A percentile compares a stretch with the other conserved stretches of the same genome.
phyloP scores from a whole-genome alignment of 805 yeast species.

The Clavispora santaluciae region DNA sequence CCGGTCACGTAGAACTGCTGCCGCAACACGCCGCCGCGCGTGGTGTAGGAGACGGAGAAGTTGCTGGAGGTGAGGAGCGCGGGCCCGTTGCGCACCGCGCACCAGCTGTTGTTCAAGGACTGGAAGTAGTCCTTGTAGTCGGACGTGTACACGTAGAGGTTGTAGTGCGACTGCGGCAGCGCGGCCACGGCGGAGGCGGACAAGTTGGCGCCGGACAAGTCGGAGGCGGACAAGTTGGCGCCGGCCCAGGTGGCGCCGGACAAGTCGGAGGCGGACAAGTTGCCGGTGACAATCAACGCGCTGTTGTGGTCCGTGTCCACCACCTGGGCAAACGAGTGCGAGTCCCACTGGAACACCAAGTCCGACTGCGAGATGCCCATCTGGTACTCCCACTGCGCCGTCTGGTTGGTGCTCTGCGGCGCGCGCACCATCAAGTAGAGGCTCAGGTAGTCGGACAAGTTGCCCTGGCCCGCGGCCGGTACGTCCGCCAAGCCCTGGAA shows the following conservation, averaged over 20 bases:
- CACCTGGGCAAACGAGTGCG: slow-evolving; percentile 46
- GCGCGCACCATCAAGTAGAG: slow-evolving; percentile 38
- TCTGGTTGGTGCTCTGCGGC: slow-evolving; percentile 32
- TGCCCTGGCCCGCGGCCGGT: slow-evolving; percentile 13
- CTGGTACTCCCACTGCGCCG: slow-evolving; percentile 55
- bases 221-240: slow-evolving; percentile 22
- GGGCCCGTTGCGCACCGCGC: slow-evolving; percentile 63
- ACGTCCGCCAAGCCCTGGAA: slow-evolving; percentile 37
- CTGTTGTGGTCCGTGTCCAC: slow-evolving; percentile 69
- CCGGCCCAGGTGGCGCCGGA: slow-evolving; percentile 15
- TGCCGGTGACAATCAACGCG: slow-evolving; percentile 62
- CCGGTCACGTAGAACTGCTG: slow-evolving; percentile 63
- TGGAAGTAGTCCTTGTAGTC: slow-evolving; percentile 31
- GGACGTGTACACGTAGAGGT: slow-evolving; percentile 45
- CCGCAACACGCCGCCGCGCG: slow-evolving; percentile 43
- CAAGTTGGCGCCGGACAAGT: not conserved
- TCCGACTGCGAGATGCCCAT: slow-evolving; percentile 62
- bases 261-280: slow-evolving; percentile 25
- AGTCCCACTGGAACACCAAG: slow-evolving; percentile 67
- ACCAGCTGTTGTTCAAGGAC: slow-evolving; percentile 53
- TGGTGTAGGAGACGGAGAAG: slow-evolving; percentile 34
- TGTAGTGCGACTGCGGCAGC: slow-evolving; percentile 27
- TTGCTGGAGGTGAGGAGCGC: slow-evolving; percentile 21
- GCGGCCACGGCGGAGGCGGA: slow-evolving; percentile 17
- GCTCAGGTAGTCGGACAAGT: slow-evolving; percentile 5